Conservation (phyloP, 2,329 filamentous ascomycete genomes). For the Arthroderma uncinatum region DNA sequence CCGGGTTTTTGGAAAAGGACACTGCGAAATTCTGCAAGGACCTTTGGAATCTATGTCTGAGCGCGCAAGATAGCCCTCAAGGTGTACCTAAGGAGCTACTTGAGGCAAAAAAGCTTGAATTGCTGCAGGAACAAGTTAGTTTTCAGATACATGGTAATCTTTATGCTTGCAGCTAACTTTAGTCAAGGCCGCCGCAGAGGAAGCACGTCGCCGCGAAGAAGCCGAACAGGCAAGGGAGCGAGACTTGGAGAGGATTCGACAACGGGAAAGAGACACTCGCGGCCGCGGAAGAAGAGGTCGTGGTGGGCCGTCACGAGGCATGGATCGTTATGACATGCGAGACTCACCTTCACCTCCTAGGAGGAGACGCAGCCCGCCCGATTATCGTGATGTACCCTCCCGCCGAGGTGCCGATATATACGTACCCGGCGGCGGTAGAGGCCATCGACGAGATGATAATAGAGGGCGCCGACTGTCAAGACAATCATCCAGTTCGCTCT, state of each 20-base stretch:
- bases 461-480: constrained; percentile 30
- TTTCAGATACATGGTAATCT: neutral
- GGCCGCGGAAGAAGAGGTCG: constrained; percentile 28
- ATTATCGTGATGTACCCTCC: constrained; percentile 35
- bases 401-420: constrained; percentile 48
- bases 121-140: constrained; percentile 82
- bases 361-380: constrained; percentile 39
- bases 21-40: constrained; percentile 84
- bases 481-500: constrained; percentile 23
- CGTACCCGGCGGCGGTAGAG: constrained; percentile 38
- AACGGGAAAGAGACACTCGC: constrained; percentile 38
- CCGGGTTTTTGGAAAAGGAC: constrained; percentile 89
- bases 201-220: constrained; percentile 59
- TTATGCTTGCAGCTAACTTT: neutral
- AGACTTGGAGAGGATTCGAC: constrained; percentile 56
- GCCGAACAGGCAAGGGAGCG: constrained; percentile 60
- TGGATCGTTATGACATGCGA: constrained; percentile 39
- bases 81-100: constrained; percentile 90
- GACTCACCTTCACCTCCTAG: constrained; percentile 44
- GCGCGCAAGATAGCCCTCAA: constrained; percentile 75
- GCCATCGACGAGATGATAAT: constrained; percentile 23
- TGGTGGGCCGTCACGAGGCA: constrained; percentile 31
- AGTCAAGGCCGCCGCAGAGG: constrained; percentile 52
- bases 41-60: constrained; percentile 81
- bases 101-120: constrained; percentile 89